These are phyloP conservation scores for Cytospora leucostoma DNA, from an alignment of 2,329 filamentous ascomycete species.

Conservation along the genomic window DNA sequence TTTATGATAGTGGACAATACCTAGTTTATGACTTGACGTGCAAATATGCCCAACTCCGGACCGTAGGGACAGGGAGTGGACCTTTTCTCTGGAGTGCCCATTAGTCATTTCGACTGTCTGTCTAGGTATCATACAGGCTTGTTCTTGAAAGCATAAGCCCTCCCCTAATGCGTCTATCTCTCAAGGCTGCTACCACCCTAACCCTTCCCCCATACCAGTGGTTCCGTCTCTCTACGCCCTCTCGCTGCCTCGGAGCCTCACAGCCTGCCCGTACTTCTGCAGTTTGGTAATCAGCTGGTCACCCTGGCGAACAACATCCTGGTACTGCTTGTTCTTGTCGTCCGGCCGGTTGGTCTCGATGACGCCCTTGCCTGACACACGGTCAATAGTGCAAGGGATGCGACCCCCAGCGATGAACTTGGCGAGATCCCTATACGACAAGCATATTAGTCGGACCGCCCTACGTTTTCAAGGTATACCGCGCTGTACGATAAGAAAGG, in stretches of 20 bases:
- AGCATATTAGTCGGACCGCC: constrained; percentile 8
- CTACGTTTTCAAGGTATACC: background rate
- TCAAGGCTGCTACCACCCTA: background rate
- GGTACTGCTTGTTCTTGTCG: constrained; percentile 99
- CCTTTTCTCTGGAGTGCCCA: constrained; percentile 2
- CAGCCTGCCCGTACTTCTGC: constrained; percentile 98
- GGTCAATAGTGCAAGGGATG: constrained; percentile 95
- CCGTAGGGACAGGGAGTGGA: background rate
- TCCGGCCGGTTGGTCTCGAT: constrained; percentile 98
- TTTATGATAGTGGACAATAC: constrained; percentile 5
- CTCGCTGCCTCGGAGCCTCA: constrained; percentile 91
- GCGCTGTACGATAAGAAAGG: background rate
- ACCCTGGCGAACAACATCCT: constrained; percentile 95
- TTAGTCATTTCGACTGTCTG: constrained; percentile 18
- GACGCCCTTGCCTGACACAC: constrained; percentile 91
- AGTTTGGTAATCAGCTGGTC: constrained; percentile 98
- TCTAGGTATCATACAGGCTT: constrained; percentile 29
- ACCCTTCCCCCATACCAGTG: background rate
- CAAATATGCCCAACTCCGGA: constrained; percentile 6
- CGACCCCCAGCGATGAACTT: constrained; percentile 95
- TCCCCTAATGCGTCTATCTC: background rate
- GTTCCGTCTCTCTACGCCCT: constrained; percentile 60
- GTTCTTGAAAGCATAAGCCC: background rate
- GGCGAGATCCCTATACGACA: constrained; percentile 72
- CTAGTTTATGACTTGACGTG: background rate